Percentiles rank a stretch among this genome's conserved stretches.
Conservation (phyloP, 768 basidiomycete species). For the Trichaptum fuscoviolaceum region DNA sequence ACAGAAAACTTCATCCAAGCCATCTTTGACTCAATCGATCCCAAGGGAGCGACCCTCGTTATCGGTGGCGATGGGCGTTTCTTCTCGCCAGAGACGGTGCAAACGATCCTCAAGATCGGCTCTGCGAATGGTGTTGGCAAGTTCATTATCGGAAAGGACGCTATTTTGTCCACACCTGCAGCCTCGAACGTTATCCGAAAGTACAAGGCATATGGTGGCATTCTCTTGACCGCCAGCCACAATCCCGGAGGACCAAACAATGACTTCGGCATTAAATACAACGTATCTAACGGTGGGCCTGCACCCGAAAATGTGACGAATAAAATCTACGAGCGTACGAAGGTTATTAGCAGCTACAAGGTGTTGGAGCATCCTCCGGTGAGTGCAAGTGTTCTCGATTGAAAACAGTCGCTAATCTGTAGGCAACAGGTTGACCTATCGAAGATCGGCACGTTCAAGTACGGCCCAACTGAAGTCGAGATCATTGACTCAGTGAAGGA, state of each 20-base stretch:
- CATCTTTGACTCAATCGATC: conserved; percentile 86
- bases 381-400: conserved; percentile 24
- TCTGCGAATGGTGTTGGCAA: conserved; percentile 90
- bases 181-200: conserved; percentile 94
- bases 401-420: conserved; percentile 8
- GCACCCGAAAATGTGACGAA: conserved; percentile 97
- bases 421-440: conserved; percentile 68
- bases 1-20: conserved; percentile 98
- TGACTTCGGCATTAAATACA: conserved; percentile 99
- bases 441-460: conserved; percentile 70
- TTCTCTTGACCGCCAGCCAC: conserved; percentile 94
- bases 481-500: conserved; percentile 94
- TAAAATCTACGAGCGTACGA: conserved; percentile 89
- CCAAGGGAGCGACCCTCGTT: conserved; percentile 78
- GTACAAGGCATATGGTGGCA: conserved; percentile 95
- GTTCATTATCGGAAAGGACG: conserved; percentile 88
- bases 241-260: conserved; percentile 98
- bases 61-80: conserved; percentile 97
- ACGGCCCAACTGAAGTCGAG: conserved; percentile 79
- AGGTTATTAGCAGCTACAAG: conserved; percentile 82
- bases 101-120: conserved; percentile 89
- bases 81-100: conserved; percentile 80
- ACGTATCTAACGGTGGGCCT: conserved; percentile 94
- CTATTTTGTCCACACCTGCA: conserved; percentile 94
- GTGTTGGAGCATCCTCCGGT: conserved; percentile 72